Base-by-base conservation (phyloP, 176 grass and related monocot species). In the Elymus sibiricus region DNA sequence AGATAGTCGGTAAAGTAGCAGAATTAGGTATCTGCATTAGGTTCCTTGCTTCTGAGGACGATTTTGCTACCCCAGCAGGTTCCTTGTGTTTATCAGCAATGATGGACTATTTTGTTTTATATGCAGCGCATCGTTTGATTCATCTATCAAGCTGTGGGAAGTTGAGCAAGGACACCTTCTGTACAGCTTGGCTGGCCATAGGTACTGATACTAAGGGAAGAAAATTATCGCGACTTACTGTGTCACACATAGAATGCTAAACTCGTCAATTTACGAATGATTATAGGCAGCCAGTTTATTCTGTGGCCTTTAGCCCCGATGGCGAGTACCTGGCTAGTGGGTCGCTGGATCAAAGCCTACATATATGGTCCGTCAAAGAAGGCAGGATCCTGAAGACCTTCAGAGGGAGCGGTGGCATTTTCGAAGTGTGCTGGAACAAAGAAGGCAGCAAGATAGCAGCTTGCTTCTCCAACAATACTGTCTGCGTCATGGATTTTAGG, bases 371-470 rank as follows among this genome's bases (percentile, higher is more conserved):
- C 3, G 97, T 98, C 53, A 98, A 92, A 94, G 94, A 98, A 59
- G 97, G 94, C 39, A 92, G 78, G 70, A 84, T 98, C 61, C 27
- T 98, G 88, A 95, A 93, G 84, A 98, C 94, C 3, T 98, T 94
- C 59, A 94, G 85, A 87, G 97, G 97, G 47, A 91, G 79, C 46
- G 97, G 93, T 32, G 97, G 97, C 85, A 98, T 98, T 78, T 98
- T 98, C 2, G 97, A 98, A 89, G 97, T 98, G 12, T 98, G 97
- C 62, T 98, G 97, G 97, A 98, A 94, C 82, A 98, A 95, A 88
- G 97, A 98, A 89, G 93, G 94, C 42, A 95, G 88, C 85, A 98
- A 98, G 88, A 90, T 98, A 29, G 97, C 97, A 24, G 97, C 93
- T 34, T 98, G 97, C 85, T 98, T 94, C 84, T 94, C 94, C 2